Percentiles rank a stretch among this genome's conserved stretches.
These are phyloP conservation scores for Vachellia collinsii DNA, from an alignment of 306 rosid genomes.

Conservation along the genomic window DNA sequence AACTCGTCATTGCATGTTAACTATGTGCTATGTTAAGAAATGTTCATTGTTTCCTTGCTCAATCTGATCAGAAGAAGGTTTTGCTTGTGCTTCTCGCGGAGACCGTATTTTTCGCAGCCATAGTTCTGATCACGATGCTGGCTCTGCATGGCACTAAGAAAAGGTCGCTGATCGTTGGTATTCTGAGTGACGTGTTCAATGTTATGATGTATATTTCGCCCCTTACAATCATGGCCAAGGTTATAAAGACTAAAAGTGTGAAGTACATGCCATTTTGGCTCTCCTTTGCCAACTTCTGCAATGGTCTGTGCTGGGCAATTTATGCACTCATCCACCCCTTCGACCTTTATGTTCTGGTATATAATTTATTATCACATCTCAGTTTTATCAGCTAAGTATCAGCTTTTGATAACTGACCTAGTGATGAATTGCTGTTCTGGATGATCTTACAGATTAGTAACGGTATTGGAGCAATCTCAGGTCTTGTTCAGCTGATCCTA, in stretches of 20 bases:
- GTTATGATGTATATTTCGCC: constrained; percentile 75
- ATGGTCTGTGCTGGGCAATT: constrained; percentile 71
- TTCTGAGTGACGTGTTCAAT: constrained; percentile 69
- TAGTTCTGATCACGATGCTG: constrained; percentile 48
- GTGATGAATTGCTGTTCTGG: not conserved
- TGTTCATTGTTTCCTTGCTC: not conserved
- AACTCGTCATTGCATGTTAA: not conserved
- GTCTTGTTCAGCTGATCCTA: constrained; percentile 57
- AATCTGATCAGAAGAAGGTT: constrained; percentile 54
- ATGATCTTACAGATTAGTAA: constrained; percentile 68
- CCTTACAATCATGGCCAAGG: constrained; percentile 63
- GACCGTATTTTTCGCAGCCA: constrained; percentile 38
- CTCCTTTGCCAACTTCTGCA: constrained; percentile 65
- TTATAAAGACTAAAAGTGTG: constrained; percentile 72
- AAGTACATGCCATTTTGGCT: constrained; percentile 83
- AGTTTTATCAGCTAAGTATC: not conserved
- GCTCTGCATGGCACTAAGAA: constrained; percentile 40
- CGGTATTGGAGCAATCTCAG: constrained; percentile 66
- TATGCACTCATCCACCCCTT: constrained; percentile 76
- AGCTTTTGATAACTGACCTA: not conserved
- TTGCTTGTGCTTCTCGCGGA: constrained; percentile 25
- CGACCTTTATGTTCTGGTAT: constrained; percentile 69
- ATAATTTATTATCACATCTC: not conserved
- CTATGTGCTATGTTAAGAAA: not conserved
- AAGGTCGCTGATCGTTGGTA: constrained; percentile 70